These are phyloP conservation scores for Phytomonas sp. DNA, from an alignment of 208 protist genomes.

Conservation along the genomic window DNA sequence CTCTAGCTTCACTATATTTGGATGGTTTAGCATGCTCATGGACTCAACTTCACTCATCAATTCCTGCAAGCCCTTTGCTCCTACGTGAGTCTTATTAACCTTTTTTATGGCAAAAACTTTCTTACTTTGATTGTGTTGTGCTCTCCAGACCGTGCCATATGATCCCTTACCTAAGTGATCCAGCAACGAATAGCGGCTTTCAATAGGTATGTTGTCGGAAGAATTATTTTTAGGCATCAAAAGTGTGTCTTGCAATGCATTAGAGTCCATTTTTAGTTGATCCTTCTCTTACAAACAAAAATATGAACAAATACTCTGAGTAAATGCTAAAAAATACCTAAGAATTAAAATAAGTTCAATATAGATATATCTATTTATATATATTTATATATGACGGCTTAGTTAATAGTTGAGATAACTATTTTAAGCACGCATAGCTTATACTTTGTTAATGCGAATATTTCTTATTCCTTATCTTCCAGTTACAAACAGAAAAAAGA, in stretches of 20 bases:
- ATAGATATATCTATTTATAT: conserved; percentile 7
- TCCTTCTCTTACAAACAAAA: conserved; percentile 2
- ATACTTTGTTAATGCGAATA: neutral
- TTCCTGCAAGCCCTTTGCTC: conserved; percentile 49
- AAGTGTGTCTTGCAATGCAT: conserved; percentile 63
- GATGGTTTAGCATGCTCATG: conserved; percentile 86
- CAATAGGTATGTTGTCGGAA: conserved; percentile 18
- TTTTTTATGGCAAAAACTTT: conserved; percentile 71
- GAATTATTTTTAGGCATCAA: conserved; percentile 11
- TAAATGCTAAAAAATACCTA: conserved; percentile 1
- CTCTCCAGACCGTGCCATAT: conserved; percentile 79
- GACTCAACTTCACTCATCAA: conserved; percentile 88
- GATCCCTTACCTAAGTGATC: conserved; percentile 76
- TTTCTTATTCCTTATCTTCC: neutral
- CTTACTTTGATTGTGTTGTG: conserved; percentile 26
- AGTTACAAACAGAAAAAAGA: neutral
- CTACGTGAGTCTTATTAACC: conserved; percentile 67
- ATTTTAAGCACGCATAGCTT: neutral
- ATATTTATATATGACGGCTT: conserved; percentile 11
- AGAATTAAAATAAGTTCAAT: conserved; percentile 5
- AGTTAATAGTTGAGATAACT: neutral
- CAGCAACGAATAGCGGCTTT: conserved; percentile 41
- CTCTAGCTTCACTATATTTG: conserved; percentile 86
- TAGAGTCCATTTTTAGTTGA: conserved; percentile 54
- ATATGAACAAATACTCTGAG: conserved; percentile 16